Evolutionary conservation across 2,329 filamentous ascomycete genomes (phyloP), one percentile per base, ranked within the genome.

Genomic region (Paramyrothecium sp.): DNA sequence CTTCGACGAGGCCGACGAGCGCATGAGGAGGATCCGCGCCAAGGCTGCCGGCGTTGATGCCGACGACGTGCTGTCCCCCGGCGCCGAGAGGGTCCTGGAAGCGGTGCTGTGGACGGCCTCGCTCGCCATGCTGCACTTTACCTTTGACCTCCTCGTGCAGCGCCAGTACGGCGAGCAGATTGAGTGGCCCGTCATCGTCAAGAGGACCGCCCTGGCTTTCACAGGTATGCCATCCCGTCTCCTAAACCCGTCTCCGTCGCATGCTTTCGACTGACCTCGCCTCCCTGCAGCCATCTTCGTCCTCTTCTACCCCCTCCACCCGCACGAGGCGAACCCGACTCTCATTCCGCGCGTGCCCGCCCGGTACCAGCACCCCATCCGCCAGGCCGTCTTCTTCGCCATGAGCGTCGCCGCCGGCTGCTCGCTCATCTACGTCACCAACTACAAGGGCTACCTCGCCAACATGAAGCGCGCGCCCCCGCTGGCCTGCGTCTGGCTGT

Each of bases 391-490:
- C 54, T 95, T 94, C 76, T 82, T 92, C 59, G 68, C 67, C 17
- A 76, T 81, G 22, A 86, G 88, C 62, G 73, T 88, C 8, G 71
- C 69, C 11, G 78, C 85, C 0, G 95, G 95, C 1, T 91, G 87
- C 73, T 93, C 92, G 72, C 78, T 97, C 60, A 88, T 98, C 52
- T 80, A 90, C 63, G 86, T 93, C 54, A 92, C 90, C 23, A 98
- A 97, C 67, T 82, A 79, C 30, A 85, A 87, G 62, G 86, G 89
- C 4, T 98, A 97, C 67, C 86, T 96, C 64, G 89, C 90, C 7
- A 87, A 96, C 20, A 93, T 98, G 91, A 96, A 97, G 77, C 87
- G 86, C 61, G 90, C 92, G 0, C 95, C 95, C n/a, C 88, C 92
- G 5, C 72, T 97, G 16, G 95, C 92, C 0, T 94, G 91, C 46